Evolutionary conservation across 2,329 filamentous ascomycete species (phyloP), one percentile per base, ranked within the genome.

Genomic region (Periconia macrospinosa): DNA sequence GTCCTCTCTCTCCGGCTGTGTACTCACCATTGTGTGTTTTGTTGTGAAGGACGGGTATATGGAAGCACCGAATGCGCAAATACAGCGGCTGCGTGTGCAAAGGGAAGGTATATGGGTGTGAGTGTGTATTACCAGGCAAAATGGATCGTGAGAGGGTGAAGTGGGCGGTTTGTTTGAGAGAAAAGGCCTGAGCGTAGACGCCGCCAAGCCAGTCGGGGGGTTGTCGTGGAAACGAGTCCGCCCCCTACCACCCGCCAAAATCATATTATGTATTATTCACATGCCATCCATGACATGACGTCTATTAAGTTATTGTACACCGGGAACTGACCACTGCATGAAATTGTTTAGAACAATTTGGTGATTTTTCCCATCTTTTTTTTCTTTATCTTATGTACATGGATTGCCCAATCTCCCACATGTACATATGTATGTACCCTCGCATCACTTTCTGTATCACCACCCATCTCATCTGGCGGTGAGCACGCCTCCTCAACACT

Each of bases 1-100:
- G 23, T 27, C 23, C 23, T 20, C 43, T 40, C 33, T 17, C 19
- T 23, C 42, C 33, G 40, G 42, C n/a, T 19, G 2, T 27, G 33
- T 14, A 54, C 51, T 54, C 45, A 54, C 51, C 51, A 54, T 54
- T 46, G 47, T 54, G 42, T 37, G n/a, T 6, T 10, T 35, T 27
- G 15, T 18, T 40, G 35, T 37, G 33, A 37, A 37, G 33, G 33
- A 10, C 33, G 33, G 33, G 33, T n/a, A 6, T 13, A 13, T 13
- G 15, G 11, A 13, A 37, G 5, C 33, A 37, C 23, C 23, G 33
- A 10, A 37, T 37, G 33, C 8, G 23, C 8, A 27, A 27, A n/a
- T 3, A 10, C 11, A n/a, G 33, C n/a, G n/a, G n/a, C n/a, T n/a
- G n/a, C n/a, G 11, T 37, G 11, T 37, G 33, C 6, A 37, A 33